A percentile compares a stretch with the other conserved stretches of the same genome.
Evolutionary conservation across 2,329 filamentous ascomycete species (phyloP).

Genomic region (Sporothrix humicola): DNA sequence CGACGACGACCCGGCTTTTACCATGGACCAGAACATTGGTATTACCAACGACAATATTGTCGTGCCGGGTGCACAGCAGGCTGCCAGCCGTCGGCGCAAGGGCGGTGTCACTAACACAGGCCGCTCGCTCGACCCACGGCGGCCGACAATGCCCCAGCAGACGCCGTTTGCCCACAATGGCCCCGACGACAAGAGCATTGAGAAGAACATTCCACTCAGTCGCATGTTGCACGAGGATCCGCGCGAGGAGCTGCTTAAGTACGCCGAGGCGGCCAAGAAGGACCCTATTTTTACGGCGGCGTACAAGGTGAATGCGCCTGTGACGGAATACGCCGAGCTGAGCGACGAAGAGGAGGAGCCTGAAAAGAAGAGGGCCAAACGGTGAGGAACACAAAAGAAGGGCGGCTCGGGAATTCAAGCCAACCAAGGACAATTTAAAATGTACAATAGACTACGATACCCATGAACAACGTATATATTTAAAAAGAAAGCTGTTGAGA

Average conservation of each 20-base stretch:
- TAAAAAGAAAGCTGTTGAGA: neutral
- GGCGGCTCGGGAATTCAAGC: too few species aligned
- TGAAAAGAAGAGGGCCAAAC: constrained; percentile 67
- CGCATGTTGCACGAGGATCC: constrained; percentile 97
- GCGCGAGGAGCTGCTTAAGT: constrained; percentile 89
- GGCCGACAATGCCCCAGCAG: constrained; percentile 81
- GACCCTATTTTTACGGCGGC: constrained; percentile 94
- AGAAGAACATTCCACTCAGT: constrained; percentile 84
- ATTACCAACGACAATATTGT: constrained; percentile 84
- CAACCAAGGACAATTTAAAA: neutral
- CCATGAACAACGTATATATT: neutral
- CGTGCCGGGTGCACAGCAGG: constrained; percentile 65
- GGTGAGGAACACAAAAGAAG: constrained; percentile 46
- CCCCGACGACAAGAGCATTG: constrained; percentile 88
- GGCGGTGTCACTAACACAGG: constrained; percentile 73
- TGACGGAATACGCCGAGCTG: constrained; percentile 86
- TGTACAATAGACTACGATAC: constrained; percentile 27
- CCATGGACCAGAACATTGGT: constrained; percentile 80
- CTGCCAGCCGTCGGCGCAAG: constrained; percentile 51
- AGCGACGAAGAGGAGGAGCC: constrained; percentile 81
- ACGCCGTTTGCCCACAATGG: constrained; percentile 92
- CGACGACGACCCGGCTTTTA: constrained; percentile 87
- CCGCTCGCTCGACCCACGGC: constrained; percentile 74
- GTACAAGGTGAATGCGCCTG: constrained; percentile 89
- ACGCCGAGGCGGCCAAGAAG: constrained; percentile 89